Conservation (phyloP, 1,284 basidiomycete species). For the Leccinum variabile region DNA sequence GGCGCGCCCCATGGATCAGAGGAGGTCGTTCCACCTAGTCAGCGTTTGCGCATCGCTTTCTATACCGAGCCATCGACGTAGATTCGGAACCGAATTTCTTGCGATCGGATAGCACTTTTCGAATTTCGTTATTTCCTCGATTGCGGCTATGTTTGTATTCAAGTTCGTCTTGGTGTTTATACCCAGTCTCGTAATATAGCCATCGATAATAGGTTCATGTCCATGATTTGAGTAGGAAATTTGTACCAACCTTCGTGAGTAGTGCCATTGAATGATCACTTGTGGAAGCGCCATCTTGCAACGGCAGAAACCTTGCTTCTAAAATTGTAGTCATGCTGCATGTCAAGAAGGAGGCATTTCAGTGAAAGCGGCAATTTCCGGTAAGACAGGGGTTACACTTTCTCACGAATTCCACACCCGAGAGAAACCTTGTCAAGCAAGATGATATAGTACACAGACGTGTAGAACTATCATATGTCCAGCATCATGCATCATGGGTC, state of each 20-base stretch:
- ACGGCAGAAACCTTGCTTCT: too few relatives aligned
- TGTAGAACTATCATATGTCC: too few relatives aligned
- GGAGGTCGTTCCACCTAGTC: constrained; percentile 57
- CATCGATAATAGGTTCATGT: background rate
- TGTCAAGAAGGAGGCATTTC: too few relatives aligned
- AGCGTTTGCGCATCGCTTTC: constrained; percentile 59
- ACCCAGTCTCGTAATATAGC: background rate
- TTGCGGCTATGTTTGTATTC: background rate
- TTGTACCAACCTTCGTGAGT: background rate
- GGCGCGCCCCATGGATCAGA: constrained; percentile 60
- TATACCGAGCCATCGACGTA: constrained; percentile 31
- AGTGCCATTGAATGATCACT: too few relatives aligned
- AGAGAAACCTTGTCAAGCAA: too few relatives aligned
- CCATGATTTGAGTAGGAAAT: background rate
- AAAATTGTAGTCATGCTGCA: too few relatives aligned
- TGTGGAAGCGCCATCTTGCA: too few relatives aligned
- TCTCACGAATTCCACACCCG: too few relatives aligned
- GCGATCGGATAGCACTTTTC: background rate
- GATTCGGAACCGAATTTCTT: background rate
- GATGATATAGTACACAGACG: too few relatives aligned
- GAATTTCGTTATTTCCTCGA: background rate
- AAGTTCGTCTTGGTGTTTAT: background rate
- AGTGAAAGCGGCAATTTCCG: too few relatives aligned
- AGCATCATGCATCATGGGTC: too few relatives aligned
- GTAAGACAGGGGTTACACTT: too few relatives aligned